phyloP scores from a whole-genome alignment of 768 basidiomycete genomes.

The Tephrocybe sp. region DNA sequence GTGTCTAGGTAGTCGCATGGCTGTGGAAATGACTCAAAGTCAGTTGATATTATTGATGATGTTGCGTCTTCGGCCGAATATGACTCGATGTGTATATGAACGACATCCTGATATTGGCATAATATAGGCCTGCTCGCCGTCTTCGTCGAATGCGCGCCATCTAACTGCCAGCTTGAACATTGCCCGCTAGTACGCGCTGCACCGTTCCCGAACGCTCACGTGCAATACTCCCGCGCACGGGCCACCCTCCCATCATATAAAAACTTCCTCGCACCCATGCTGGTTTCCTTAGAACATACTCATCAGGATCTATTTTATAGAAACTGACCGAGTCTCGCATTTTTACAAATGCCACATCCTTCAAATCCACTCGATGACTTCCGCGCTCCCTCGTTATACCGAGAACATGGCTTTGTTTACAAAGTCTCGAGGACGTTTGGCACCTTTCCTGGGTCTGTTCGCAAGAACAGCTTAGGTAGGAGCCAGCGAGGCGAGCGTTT shows the following conservation, averaged over 20 bases:
- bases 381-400: constrained; percentile 22
- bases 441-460: constrained; percentile 3
- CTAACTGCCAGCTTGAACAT: background rate
- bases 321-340: constrained; percentile 28
- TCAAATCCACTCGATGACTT: constrained; percentile 27
- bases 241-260: constrained; percentile 16
- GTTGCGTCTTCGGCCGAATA: background rate
- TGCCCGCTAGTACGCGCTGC: background rate
- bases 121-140: background rate
- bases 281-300: constrained; percentile 24
- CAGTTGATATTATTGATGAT: background rate
- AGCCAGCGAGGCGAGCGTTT: constrained; percentile 20
- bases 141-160: too few relatives aligned
- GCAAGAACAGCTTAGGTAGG: constrained; percentile 8
- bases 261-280: background rate
- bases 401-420: constrained; percentile 21
- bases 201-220: constrained; percentile 5
- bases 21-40: background rate
- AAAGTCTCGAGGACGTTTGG: constrained; percentile 27
- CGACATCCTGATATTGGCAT: background rate
- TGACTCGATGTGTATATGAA: background rate
- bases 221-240: constrained; percentile 15
- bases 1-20: background rate
- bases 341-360: constrained; percentile 27
- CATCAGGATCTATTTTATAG: constrained; percentile 29